A percentile compares a stretch with the other conserved stretches of the same genome.
These are phyloP conservation scores for Cladophialophora psammophila DNA, from an alignment of 2,329 filamentous ascomycete genomes.

Conservation along the genomic window DNA sequence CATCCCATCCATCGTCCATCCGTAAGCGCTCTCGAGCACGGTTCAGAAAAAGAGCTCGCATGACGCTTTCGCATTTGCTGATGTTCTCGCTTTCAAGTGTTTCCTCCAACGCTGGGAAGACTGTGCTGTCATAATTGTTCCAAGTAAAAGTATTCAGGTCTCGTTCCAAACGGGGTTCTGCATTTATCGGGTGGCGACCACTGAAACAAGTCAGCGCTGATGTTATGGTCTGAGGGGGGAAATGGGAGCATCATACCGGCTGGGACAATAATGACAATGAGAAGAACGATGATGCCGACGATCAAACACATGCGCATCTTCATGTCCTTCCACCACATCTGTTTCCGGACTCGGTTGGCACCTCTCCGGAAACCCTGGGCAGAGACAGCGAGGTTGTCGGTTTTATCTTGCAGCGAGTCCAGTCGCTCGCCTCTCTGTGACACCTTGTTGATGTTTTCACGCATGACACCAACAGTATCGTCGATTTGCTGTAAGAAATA, in stretches of 20 bases:
- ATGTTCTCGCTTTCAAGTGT: slow-evolving; percentile 5
- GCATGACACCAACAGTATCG: slow-evolving; percentile 92
- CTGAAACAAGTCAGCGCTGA: slow-evolving; percentile 28
- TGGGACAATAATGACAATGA: slow-evolving; percentile 93
- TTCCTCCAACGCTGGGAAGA: slow-evolving; percentile 26
- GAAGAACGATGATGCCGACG: slow-evolving; percentile 85
- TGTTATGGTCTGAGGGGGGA: not conserved
- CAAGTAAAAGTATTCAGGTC: slow-evolving; percentile 12
- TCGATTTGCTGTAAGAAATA: slow-evolving; percentile 83
- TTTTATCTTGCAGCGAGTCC: slow-evolving; percentile 91
- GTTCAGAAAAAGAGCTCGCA: slow-evolving; percentile 19
- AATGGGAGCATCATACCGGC: slow-evolving; percentile 68
- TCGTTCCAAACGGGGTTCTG: not conserved
- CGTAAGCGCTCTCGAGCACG: slow-evolving; percentile 24
- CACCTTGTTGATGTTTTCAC: slow-evolving; percentile 96
- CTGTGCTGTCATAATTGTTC: slow-evolving; percentile 26
- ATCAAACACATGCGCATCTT: slow-evolving; percentile 99
- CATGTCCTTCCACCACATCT: slow-evolving; percentile 99
- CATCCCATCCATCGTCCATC: slow-evolving; percentile 24
- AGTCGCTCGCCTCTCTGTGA: slow-evolving; percentile 90
- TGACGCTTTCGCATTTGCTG: slow-evolving; percentile 24
- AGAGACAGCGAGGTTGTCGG: slow-evolving; percentile 86
- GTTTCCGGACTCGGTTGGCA: slow-evolving; percentile 93
- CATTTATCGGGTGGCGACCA: slow-evolving; percentile 38
- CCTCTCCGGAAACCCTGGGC: slow-evolving; percentile 95